These are phyloP conservation scores for Drechmeria coniospora DNA, from an alignment of 2,329 filamentous ascomycete species.

Conservation along the genomic window DNA sequence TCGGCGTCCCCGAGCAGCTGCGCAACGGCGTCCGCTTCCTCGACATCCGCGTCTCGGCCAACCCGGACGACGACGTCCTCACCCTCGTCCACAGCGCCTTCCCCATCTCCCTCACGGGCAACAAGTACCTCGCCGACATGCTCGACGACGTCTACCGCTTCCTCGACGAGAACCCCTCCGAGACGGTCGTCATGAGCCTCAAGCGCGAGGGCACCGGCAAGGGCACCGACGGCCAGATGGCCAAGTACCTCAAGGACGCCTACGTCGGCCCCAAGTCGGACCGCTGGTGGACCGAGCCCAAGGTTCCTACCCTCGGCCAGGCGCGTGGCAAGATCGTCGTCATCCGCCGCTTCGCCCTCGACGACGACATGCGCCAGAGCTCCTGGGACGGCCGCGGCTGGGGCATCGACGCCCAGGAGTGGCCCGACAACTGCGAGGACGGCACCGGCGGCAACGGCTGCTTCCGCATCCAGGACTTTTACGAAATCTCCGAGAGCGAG, in stretches of 20 bases:
- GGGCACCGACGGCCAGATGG: slow-evolving; percentile 65
- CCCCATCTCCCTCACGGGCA: slow-evolving; percentile 69
- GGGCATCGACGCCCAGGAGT: slow-evolving; percentile 47
- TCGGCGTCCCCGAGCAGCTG: slow-evolving; percentile 61
- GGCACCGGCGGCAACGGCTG: slow-evolving; percentile 53
- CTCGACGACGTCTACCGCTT: slow-evolving; percentile 59
- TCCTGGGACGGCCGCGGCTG: slow-evolving; percentile 36
- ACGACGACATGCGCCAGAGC: slow-evolving; percentile 31
- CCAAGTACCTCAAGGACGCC: slow-evolving; percentile 54
- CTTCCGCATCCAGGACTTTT: slow-evolving; percentile 87
- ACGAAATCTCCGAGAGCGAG: slow-evolving; percentile 61
- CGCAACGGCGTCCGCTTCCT: slow-evolving; percentile 87
- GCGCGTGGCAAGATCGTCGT: slow-evolving; percentile 72
- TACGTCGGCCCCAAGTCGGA: slow-evolving; percentile 44
- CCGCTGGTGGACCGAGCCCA: slow-evolving; percentile 66
- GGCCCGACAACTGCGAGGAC: slow-evolving; percentile 82
- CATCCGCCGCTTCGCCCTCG: slow-evolving; percentile 61
- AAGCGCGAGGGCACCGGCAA: slow-evolving; percentile 83
- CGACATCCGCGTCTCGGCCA: slow-evolving; percentile 61
- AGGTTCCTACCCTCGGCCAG: slow-evolving; percentile 63
- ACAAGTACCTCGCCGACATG: slow-evolving; percentile 62
- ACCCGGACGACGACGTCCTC: slow-evolving; percentile 45
- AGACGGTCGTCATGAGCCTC: slow-evolving; percentile 72
- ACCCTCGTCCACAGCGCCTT: slow-evolving; percentile 82
- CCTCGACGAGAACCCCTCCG: slow-evolving; percentile 59